Evolutionary conservation across 495 filamentous ascomycete species (phyloP).

Genomic region (Saxophila tyrrhenica): DNA sequence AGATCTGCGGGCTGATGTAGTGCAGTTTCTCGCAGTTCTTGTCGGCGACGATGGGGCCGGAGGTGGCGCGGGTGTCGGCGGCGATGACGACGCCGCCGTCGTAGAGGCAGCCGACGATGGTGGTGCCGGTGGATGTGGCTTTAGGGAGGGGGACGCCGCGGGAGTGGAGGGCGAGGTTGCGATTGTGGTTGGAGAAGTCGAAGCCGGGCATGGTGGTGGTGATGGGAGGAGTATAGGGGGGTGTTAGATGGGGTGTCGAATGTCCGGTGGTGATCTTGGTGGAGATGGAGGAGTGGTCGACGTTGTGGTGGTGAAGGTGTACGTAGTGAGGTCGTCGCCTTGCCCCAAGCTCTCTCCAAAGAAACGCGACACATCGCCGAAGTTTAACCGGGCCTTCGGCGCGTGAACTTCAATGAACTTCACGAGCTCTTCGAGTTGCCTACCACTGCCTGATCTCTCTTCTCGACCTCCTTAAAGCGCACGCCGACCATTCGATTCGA

Average conservation of each 20-base stretch:
- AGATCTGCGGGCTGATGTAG: conserved; percentile 97
- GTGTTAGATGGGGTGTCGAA: background rate
- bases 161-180: conserved; percentile 90
- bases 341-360: no score
- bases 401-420: no score
- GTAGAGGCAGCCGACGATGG: conserved; percentile 95
- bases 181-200: conserved; percentile 98
- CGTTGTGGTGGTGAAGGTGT: background rate
- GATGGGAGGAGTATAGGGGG: no score
- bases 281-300: conserved; percentile 1
- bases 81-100: conserved; percentile 96
- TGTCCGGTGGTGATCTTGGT: conserved; percentile 1
- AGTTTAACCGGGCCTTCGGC: no score
- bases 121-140: conserved; percentile 97
- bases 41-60: conserved; percentile 96
- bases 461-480: no score
- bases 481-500: no score
- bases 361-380: no score
- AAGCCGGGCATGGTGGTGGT: conserved; percentile 79
- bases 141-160: conserved; percentile 88
- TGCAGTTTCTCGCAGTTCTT: conserved; percentile 99
- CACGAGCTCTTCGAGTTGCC: no score
- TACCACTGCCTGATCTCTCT: no score
- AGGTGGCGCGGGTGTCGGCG: conserved; percentile 95
- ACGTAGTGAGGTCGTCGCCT: no score